Percentiles rank a stretch among this genome's conserved stretches.
These are phyloP conservation scores for Pyracantha coccinea DNA, from an alignment of 331 rosid species.

Conservation along the genomic window DNA sequence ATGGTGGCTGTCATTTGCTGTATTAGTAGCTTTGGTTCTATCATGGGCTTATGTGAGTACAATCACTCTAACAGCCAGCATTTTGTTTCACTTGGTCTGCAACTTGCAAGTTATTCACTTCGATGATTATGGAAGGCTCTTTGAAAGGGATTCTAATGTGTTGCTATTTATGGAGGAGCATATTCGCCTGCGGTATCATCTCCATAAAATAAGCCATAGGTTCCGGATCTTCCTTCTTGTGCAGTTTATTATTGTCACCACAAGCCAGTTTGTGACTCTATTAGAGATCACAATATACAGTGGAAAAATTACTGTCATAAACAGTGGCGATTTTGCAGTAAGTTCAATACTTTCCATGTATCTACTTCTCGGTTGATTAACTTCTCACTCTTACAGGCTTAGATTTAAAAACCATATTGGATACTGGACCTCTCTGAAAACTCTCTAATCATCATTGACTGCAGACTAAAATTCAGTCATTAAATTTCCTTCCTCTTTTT, in stretches of 20 bases:
- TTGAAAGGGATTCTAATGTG: conserved; percentile 42
- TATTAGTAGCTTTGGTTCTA: conserved; percentile 34
- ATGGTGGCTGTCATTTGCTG: conserved; percentile 45
- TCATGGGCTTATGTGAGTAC: conserved; percentile 78
- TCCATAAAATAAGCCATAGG: conserved; percentile 80
- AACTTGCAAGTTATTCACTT: conserved; percentile 79
- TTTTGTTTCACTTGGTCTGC: conserved; percentile 79
- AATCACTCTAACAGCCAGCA: conserved; percentile 65
- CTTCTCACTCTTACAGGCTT: neutral
- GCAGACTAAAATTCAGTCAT: neutral
- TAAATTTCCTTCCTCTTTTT: neutral
- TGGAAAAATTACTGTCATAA: conserved; percentile 40
- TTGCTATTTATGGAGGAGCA: conserved; percentile 45
- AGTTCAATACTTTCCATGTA: conserved; percentile 20
- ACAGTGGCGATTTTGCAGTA: conserved; percentile 88
- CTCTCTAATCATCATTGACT: too few relatives aligned
- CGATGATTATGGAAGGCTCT: conserved; percentile 48
- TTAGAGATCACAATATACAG: conserved; percentile 47
- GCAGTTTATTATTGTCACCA: conserved; percentile 57
- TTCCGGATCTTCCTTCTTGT: conserved; percentile 75
- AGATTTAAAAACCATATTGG: too few relatives aligned
- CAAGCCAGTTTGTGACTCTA: conserved; percentile 62
- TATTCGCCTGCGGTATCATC: conserved; percentile 51
- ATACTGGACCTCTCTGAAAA: too few relatives aligned
- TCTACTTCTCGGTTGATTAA: conserved; percentile 7